Conservation (phyloP, 305 asterid genomes). For the Lippia alba region DNA sequence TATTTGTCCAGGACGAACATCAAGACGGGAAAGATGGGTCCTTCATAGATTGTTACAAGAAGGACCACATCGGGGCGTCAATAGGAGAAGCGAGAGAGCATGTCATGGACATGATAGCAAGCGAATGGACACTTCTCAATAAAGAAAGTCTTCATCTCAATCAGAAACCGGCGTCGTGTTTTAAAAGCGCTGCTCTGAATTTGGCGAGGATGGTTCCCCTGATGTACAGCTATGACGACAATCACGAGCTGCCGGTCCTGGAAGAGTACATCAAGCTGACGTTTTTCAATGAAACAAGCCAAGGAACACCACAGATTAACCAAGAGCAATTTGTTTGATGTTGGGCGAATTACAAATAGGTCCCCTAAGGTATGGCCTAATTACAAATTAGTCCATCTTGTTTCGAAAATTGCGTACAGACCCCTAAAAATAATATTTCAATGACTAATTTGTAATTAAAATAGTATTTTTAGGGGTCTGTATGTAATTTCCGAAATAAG, state of each 20-base stretch:
- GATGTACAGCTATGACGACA: conserved; percentile 48
- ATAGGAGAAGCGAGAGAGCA: conserved; percentile 33
- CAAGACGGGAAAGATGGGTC: too few relatives aligned
- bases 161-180: conserved; percentile 24
- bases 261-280: conserved; percentile 35
- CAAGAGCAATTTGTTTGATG: neutral
- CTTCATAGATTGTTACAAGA: too few relatives aligned
- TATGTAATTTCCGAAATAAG: too few relatives aligned
- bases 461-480: too few relatives aligned
- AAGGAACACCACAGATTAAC: neutral
- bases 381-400: too few relatives aligned
- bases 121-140: conserved; percentile 51
- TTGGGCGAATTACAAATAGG: too few relatives aligned
- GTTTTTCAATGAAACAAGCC: conserved; percentile 28
- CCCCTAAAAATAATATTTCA: too few relatives aligned
- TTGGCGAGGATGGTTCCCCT: conserved; percentile 55
- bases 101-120: conserved; percentile 31
- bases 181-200: conserved; percentile 44
- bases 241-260: conserved; percentile 43
- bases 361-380: too few relatives aligned
- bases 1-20: too few relatives aligned
- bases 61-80: conserved; percentile 30
- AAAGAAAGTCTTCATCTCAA: conserved; percentile 37
- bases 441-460: too few relatives aligned
- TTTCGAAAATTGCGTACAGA: too few relatives aligned